Evolutionary conservation across 1,139 yeast genomes (phyloP).

Genomic region (Pichia inconspicua): DNA sequence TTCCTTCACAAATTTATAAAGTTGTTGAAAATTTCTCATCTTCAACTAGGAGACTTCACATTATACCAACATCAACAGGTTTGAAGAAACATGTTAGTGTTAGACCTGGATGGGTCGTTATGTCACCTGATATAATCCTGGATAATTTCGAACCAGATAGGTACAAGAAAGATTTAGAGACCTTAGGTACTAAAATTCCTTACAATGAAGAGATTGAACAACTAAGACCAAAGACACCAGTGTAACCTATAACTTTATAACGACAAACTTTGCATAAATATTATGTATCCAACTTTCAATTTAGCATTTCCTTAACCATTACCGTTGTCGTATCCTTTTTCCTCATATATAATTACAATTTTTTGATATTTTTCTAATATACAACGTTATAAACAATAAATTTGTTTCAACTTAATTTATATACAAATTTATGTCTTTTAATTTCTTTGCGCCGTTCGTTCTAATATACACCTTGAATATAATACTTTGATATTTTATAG

Average conservation of each 20-base stretch:
- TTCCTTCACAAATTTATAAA: constrained; percentile 70
- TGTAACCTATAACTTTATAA: constrained; percentile 1
- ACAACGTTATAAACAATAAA: not conserved
- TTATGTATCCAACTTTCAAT: no score
- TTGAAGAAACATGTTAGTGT: constrained; percentile 54
- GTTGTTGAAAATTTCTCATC: constrained; percentile 88
- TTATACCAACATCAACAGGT: constrained; percentile 67
- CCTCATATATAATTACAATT: not conserved
- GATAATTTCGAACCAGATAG: constrained; percentile 54
- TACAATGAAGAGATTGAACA: constrained; percentile 66
- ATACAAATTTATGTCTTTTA: not conserved
- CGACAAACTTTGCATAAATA: no score
- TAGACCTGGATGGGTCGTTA: constrained; percentile 86
- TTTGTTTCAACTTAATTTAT: not conserved
- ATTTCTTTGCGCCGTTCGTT: not conserved
- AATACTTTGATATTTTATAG: not conserved
- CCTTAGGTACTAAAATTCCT: constrained; percentile 48
- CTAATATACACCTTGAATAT: not conserved
- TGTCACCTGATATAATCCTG: constrained; percentile 74
- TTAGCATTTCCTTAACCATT: not conserved
- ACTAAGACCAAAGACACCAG: constrained; percentile 77
- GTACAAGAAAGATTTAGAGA: constrained; percentile 37
- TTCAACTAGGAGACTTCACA: constrained; percentile 74
- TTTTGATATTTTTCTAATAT: not conserved
- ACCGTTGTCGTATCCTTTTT: no score